Evolutionary conservation across 225 moss, liverwort and hornwort species (phyloP), one percentile per base, ranked within the genome.

Genomic region (Straminergon stramineum): DNA sequence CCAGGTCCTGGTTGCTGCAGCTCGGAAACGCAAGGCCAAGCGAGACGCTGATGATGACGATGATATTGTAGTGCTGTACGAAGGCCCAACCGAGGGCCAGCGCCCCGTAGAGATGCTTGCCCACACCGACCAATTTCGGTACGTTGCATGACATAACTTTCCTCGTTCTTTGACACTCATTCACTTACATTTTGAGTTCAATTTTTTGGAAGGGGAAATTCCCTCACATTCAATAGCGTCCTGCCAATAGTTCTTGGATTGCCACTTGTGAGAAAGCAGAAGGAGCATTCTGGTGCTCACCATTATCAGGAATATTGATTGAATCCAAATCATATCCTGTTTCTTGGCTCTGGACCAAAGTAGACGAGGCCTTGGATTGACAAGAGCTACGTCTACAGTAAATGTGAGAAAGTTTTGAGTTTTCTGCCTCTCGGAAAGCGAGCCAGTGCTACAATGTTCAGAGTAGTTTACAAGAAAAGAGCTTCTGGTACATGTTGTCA

Each of bases 51-150:
- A 79, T 31, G 86, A 35, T 63, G 79, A 84, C 27, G 79, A 84
- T 69, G 88, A 79, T 75, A 63, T 18, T 67, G 35, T 62, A 35
- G 75, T 41, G 81, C 83, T 95, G 67, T 89, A 94, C 24, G 94
- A 95, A 83, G 92, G 87, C 37, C 83, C 91, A 32, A 91, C 84
- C 35, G 91, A 91, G 56, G 91, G 94, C 62, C 85, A 89, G 74
- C 88, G 78, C 85, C 94, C 86, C 78, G 84, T 93, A 56, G 94
- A 95, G 84, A 76, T 89, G 91, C 95, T 99, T 90, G 79, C 90
- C 28, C 97, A 92, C 88, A 96, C 97, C 87, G 90, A 93, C 41
- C 99, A 99, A 82, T 97, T 97, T 82, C 89, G 91, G 98, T 96
- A 89, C n/a, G 77, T 84, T 75, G 65, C 65, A 61, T 45, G 24